Base-by-base conservation (phyloP, 2,329 filamentous ascomycete species). In the Huntiella moniliformis region DNA sequence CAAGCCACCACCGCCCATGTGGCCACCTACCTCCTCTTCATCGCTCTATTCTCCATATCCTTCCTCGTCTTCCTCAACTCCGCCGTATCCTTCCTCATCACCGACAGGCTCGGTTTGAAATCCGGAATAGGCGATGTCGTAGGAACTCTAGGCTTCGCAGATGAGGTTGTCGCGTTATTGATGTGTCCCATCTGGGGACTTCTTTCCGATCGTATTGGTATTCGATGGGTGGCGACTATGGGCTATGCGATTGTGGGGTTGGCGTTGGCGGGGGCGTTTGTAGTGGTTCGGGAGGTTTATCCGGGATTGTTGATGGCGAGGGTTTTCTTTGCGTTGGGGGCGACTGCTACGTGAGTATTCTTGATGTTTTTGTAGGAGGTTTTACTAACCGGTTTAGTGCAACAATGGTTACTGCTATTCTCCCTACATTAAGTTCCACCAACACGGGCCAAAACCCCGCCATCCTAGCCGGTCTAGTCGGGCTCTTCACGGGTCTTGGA, bases 371-470 rank as follows among this genome's bases (percentile, higher is more conserved):
- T 10, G 28, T 12, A 5, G 6, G n/a, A 15, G 7, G 11, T 1
- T 45, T 17, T 42, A 15, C 36, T 37, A 18, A 28, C 40, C 6
- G 28, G 50, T 12, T 8, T 46, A 76, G 72, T 4, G 73, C 86
- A 11, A 96, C 91, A 1, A 98, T 98, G 91, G 91, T 98, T 15
- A 96, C 91, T 6, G 91, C 91, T 3, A 85, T 93, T 39, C 68
- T 98, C 17, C 91, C 91, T 1, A 78, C 72, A 8, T 62, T 80
- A 53, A 77, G 74, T 4, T 70, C 71, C 51, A 11, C 15, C 17
- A 41, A 7, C n/a, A 3, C 56, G 56, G 36, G 51, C 53, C 61
- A 62, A n/a, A 70, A 70, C 51, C 68, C 73, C 1, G 68, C 70
- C 1, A 66, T 67, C 13, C 70, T 98, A 18, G 88, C 91, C 12